Conservation (phyloP, 768 basidiomycete species). For the Hydnum rufescens region DNA sequence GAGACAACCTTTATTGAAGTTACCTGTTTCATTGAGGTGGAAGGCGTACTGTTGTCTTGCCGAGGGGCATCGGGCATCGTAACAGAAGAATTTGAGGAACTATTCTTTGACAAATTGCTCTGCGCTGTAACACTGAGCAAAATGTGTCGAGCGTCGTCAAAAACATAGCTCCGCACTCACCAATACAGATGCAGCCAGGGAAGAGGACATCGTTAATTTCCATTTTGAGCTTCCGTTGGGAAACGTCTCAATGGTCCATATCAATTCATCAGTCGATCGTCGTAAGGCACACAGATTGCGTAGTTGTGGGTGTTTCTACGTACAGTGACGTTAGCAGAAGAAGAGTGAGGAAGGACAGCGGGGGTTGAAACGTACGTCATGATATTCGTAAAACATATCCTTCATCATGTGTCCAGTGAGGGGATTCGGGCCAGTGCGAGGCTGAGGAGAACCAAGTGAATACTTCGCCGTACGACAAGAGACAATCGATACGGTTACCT, state of each 20-base stretch:
- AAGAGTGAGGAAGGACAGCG: background rate
- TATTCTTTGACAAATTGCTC: background rate
- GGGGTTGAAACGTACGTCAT: background rate
- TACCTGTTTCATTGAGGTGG: background rate
- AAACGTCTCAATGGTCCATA: background rate
- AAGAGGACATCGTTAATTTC: background rate
- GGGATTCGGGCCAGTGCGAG: background rate
- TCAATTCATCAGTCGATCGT: background rate
- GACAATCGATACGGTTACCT: background rate
- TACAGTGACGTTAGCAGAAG: background rate
- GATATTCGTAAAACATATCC: constrained; percentile 2
- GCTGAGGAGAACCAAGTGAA: background rate
- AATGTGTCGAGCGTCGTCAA: background rate
- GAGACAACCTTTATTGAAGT: no score
- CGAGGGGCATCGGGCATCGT: background rate
- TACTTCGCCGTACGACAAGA: background rate
- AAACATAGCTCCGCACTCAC: no score
- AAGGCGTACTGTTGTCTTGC: background rate
- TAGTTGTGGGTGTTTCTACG: background rate
- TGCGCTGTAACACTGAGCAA: background rate
- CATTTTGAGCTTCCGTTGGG: background rate
- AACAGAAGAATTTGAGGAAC: background rate
- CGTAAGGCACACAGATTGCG: background rate
- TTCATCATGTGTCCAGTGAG: background rate
- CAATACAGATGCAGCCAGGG: background rate